Conservation (phyloP, 805 yeast genomes). For the Ogataea dorogensis region DNA sequence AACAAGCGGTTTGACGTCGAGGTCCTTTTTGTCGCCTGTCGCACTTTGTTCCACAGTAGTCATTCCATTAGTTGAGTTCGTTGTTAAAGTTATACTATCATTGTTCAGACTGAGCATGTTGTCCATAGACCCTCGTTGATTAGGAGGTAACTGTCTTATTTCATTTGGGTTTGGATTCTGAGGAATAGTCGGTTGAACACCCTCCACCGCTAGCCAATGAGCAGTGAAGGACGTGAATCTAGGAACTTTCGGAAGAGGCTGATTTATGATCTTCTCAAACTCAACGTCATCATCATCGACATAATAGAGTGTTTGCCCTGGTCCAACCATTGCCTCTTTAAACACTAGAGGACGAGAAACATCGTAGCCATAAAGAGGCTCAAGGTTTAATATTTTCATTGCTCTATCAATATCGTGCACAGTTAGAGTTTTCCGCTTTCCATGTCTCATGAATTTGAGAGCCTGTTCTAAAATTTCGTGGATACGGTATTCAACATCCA, state of each 20-base stretch:
- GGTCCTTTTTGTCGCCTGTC: conserved; percentile 40
- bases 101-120: conserved; percentile 55
- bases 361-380: conserved; percentile 90
- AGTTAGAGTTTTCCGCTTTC: conserved; percentile 76
- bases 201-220: conserved; percentile 97
- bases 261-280: conserved; percentile 88
- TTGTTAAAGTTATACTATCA: conserved; percentile 35
- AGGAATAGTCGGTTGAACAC: conserved; percentile 96
- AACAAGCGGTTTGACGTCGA: conserved; percentile 80
- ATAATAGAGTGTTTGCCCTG: conserved; percentile 91
- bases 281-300: conserved; percentile 91
- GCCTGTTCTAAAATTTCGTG: conserved; percentile 96
- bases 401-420: conserved; percentile 83
- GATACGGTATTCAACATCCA: conserved; percentile 98
- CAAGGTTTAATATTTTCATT: conserved; percentile 80
- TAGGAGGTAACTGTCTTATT: conserved; percentile 72
- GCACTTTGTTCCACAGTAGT: conserved; percentile 29
- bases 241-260: conserved; percentile 94
- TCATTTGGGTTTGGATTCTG: conserved; percentile 89
- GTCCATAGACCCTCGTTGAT: conserved; percentile 79
- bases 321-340: conserved; percentile 83
- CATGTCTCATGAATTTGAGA: conserved; percentile 91
- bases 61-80: conserved; percentile 30
- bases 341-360: conserved; percentile 67
- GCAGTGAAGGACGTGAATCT: conserved; percentile 90